A percentile compares a stretch with the other conserved stretches of the same genome.
phyloP scores from a whole-genome alignment of 768 basidiomycete species.

The Lactifluus subvellereus region DNA sequence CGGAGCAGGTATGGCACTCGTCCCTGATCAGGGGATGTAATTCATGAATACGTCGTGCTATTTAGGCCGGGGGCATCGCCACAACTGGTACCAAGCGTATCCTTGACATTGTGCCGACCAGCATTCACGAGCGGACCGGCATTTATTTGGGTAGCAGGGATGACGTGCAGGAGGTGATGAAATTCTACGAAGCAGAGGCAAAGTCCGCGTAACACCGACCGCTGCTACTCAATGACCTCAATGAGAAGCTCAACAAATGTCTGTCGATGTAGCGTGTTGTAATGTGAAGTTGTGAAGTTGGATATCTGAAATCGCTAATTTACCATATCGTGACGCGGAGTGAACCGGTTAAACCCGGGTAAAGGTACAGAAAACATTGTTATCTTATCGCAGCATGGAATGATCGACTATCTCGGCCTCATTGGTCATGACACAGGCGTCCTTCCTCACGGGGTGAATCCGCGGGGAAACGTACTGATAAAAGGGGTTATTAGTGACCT shows the following conservation, averaged over 20 bases:
- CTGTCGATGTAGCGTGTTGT: background rate
- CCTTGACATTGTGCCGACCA: slow-evolving; percentile 80
- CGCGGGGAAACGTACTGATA: slow-evolving; percentile 78
- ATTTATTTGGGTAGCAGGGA: slow-evolving; percentile 93
- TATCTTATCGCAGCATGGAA: slow-evolving; percentile 25
- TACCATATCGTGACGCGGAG: background rate
- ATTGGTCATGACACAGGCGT: slow-evolving; percentile 82
- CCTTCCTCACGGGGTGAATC: slow-evolving; percentile 66
- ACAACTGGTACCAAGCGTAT: slow-evolving; percentile 94
- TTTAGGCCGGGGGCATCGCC: slow-evolving; percentile 89
- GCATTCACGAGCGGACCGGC: slow-evolving; percentile 87
- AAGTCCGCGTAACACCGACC: slow-evolving; percentile 11
- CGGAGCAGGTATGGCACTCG: slow-evolving; percentile 63
- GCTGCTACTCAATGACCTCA: background rate
- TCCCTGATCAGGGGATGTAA: slow-evolving; percentile 12
- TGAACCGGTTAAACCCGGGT: background rate
- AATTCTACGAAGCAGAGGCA: slow-evolving; percentile 58
- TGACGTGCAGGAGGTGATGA: slow-evolving; percentile 85
- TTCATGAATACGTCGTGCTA: slow-evolving; percentile 20
- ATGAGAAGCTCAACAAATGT: slow-evolving; percentile 1
- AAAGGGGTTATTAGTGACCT: background rate
- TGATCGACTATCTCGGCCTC: slow-evolving; percentile 68
- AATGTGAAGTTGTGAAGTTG: background rate
- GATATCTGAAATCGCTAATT: background rate
- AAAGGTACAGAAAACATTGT: background rate